These are phyloP conservation scores for Pythium pectinolyticum DNA, from an alignment of 352 stramenopile species.

Conservation along the genomic window DNA sequence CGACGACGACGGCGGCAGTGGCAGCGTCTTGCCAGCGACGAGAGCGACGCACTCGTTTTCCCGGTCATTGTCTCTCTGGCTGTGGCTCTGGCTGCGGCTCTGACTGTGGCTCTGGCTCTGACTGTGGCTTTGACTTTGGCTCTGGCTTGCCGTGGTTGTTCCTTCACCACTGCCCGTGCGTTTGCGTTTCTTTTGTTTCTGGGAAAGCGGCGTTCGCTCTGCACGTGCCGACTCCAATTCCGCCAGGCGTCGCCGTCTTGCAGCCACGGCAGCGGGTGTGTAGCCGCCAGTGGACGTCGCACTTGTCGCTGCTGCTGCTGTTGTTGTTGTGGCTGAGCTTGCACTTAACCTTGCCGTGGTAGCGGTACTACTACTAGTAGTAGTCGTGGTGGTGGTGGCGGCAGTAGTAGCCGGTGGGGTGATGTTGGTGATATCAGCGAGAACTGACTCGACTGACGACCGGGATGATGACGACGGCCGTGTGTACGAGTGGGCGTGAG, in stretches of 20 bases:
- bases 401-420: background rate
- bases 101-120: conserved; percentile 7
- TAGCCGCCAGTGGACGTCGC: background rate
- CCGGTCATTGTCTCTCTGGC: background rate
- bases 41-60: too few relatives aligned
- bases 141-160: conserved; percentile 7
- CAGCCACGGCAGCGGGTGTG: conserved; percentile 23
- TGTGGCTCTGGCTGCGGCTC: conserved; percentile 9
- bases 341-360: too few relatives aligned
- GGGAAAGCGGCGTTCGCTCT: background rate
- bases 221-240: conserved; percentile 17
- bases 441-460: conserved; percentile 24
- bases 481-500: conserved; percentile 15
- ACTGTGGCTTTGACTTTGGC: conserved; percentile 1
- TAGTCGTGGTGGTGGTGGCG: background rate
- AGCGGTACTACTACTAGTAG: too few relatives aligned
- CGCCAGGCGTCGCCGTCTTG: conserved; percentile 12
- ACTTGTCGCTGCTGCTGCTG: background rate
- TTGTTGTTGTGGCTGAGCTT: background rate
- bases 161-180: background rate
- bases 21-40: too few relatives aligned
- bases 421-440: conserved; percentile 74
- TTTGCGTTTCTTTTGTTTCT: conserved; percentile 16
- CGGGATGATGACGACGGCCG: too few relatives aligned
- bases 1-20: too few relatives aligned